These are phyloP conservation scores for Amaranthus palmeri DNA, from an alignment of 148 eudicot genomes.

Conservation along the genomic window DNA sequence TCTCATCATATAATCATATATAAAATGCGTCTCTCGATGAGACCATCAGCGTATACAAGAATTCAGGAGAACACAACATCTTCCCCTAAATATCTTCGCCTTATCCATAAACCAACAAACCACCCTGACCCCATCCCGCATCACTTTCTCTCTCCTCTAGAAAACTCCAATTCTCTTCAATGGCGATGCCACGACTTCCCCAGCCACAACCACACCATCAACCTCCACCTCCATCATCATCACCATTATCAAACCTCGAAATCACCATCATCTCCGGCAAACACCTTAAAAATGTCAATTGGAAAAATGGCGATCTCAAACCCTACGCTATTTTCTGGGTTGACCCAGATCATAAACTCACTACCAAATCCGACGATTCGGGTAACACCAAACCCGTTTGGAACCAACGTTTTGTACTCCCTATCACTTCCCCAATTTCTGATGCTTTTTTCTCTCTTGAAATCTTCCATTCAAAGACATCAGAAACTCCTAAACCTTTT, in stretches of 20 bases:
- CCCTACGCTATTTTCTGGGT: conserved; percentile 80
- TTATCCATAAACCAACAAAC: neutral
- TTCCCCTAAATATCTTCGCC: neutral
- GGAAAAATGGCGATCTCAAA: conserved; percentile 66
- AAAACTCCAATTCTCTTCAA: neutral
- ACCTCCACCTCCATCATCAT: conserved; percentile 26
- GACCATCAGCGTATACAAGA: too few species aligned
- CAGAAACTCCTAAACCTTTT: conserved; percentile 63
- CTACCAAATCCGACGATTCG: conserved; percentile 74
- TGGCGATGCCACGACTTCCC: conserved; percentile 12
- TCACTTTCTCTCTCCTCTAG: conserved; percentile 8
- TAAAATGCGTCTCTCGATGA: too few species aligned
- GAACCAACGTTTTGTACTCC: conserved; percentile 69
- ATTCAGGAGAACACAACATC: neutral
- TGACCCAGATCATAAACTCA: conserved; percentile 61
- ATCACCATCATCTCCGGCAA: conserved; percentile 71
- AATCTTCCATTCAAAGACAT: conserved; percentile 71
- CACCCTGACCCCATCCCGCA: neutral
- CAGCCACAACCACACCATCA: conserved; percentile 15
- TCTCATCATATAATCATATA: too few species aligned
- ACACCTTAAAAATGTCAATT: conserved; percentile 83
- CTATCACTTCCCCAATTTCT: conserved; percentile 31
- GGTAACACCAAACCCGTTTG: conserved; percentile 70
- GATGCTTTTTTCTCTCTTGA: conserved; percentile 50
- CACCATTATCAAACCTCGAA: conserved; percentile 40